Evolutionary conservation across 129 eudicot species (phyloP).

Genomic region (Silybum marianum): DNA sequence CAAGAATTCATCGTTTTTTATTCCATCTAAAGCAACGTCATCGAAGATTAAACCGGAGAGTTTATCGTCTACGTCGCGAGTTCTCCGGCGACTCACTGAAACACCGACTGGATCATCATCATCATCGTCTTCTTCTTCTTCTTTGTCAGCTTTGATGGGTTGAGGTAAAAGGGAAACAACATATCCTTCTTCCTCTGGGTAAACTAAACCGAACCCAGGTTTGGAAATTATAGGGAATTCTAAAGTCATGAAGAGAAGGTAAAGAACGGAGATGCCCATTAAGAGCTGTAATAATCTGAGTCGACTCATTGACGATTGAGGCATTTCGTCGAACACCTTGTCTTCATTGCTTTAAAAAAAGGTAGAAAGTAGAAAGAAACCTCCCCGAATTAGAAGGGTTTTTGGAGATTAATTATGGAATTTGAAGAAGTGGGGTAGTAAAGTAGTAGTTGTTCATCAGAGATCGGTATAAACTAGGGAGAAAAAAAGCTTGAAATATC

Average conservation of each 20-base stretch:
- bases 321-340: neutral
- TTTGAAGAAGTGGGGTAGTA: neutral
- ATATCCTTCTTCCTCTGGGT: slow-evolving; percentile 11
- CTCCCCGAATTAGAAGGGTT: neutral
- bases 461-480: neutral
- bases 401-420: neutral
- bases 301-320: slow-evolving; percentile 38
- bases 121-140: neutral
- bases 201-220: slow-evolving; percentile 43
- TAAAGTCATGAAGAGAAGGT: slow-evolving; percentile 34
- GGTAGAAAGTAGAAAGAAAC: neutral
- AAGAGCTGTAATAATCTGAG: slow-evolving; percentile 53
- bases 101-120: neutral
- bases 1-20: slow-evolving; percentile 36
- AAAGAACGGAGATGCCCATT: slow-evolving; percentile 45
- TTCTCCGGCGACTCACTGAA: slow-evolving; percentile 5
- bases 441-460: neutral
- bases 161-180: slow-evolving; percentile 15
- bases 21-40: slow-evolving; percentile 32
- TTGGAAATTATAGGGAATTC: slow-evolving; percentile 42
- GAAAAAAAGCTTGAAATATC: neutral
- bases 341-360: neutral
- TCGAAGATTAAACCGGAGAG: slow-evolving; percentile 47
- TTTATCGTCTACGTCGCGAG: slow-evolving; percentile 26
- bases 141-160: slow-evolving; percentile 8